Conservation (phyloP, 1,139 yeast genomes). For the Pichia sp. region DNA sequence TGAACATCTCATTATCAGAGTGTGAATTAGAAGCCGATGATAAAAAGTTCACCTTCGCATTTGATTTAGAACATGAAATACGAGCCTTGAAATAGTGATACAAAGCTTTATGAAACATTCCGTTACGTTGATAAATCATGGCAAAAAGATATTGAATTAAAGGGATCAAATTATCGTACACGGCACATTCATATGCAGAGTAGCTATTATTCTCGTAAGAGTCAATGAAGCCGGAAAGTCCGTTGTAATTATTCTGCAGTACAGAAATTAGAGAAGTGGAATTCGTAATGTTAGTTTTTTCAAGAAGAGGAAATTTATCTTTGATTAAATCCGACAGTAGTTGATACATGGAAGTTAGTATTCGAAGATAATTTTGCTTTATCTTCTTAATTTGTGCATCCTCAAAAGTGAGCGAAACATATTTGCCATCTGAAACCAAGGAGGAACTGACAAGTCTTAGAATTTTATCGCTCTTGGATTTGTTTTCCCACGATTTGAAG, state of each 20-base stretch:
- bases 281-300: constrained; percentile 14
- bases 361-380: constrained; percentile 30
- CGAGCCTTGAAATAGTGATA: constrained; percentile 32
- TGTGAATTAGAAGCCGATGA: neutral
- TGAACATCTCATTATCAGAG: constrained; percentile 14
- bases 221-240: constrained; percentile 34
- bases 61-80: neutral
- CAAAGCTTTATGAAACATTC: constrained; percentile 38
- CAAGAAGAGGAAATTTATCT: constrained; percentile 20
- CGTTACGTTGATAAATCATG: constrained; percentile 36
- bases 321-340: constrained; percentile 36
- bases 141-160: constrained; percentile 39
- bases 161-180: constrained; percentile 36
- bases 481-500: constrained; percentile 35
- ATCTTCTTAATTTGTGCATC: constrained; percentile 23
- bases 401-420: neutral
- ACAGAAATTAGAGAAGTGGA: neutral
- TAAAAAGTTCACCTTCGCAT: neutral
- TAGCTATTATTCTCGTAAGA: constrained; percentile 34
- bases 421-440: neutral
- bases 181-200: constrained; percentile 35
- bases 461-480: constrained; percentile 34
- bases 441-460: neutral
- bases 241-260: constrained; percentile 7
- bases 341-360: constrained; percentile 35